These are phyloP conservation scores for Lentinula sp. DNA, from an alignment of 768 basidiomycete species.

Conservation along the genomic window DNA sequence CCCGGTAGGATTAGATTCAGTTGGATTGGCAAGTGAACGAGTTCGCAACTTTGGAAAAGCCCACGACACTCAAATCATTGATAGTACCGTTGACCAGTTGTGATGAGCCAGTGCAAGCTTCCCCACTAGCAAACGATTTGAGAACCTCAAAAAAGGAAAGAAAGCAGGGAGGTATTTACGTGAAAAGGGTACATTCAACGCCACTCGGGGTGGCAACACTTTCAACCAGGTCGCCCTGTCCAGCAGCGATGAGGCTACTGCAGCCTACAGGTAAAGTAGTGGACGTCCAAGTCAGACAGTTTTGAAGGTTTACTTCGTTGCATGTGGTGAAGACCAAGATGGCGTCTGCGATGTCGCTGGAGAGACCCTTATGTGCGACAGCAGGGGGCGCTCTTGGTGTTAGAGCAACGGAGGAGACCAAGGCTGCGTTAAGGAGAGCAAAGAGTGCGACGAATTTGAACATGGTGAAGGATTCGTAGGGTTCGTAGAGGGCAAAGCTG, in stretches of 20 bases:
- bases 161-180: not conserved
- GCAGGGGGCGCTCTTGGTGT: not conserved
- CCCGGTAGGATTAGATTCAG: not conserved
- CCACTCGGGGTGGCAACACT: constrained; percentile 3
- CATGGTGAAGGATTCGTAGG: constrained; percentile 4
- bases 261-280: constrained; percentile 12
- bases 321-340: constrained; percentile 9
- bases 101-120: constrained; percentile 8
- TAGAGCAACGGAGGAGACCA: constrained; percentile 5
- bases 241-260: constrained; percentile 8
- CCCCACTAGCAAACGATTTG: constrained; percentile 1
- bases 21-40: constrained; percentile 9
- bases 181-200: constrained; percentile 12
- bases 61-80: constrained; percentile 9
- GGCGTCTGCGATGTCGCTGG: not conserved
- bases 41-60: constrained; percentile 9
- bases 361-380: not conserved
- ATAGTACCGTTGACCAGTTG: constrained; percentile 12
- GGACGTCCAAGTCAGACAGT: constrained; percentile 10
- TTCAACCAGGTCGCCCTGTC: constrained; percentile 8
- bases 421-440: constrained; percentile 9
- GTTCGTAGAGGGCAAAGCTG: not conserved
- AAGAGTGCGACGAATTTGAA: constrained; percentile 11
- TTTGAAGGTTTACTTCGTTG: constrained; percentile 5
- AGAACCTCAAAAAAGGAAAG: not conserved